These are phyloP conservation scores for Wickerhamiella azyma DNA, from an alignment of 805 yeast genomes.

Conservation along the genomic window DNA sequence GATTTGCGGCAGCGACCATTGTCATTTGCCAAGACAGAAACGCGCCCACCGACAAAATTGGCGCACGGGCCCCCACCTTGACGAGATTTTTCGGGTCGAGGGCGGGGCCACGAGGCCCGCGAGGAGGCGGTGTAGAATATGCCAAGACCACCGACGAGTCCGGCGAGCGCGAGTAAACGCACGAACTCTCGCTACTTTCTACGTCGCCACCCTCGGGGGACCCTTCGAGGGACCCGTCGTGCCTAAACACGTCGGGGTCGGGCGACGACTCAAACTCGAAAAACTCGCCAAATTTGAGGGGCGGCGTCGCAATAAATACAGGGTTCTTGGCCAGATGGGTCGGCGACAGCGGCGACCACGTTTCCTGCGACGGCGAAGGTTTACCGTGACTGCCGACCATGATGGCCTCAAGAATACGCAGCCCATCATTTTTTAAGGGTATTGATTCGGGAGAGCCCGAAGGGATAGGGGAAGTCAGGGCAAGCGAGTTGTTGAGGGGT, in stretches of 20 bases:
- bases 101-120: conserved; percentile 13
- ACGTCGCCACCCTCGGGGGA: neutral
- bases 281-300: neutral
- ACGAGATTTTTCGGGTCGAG: conserved; percentile 12
- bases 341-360: conserved; percentile 1
- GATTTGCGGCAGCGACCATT: neutral
- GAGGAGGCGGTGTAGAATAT: conserved; percentile 6
- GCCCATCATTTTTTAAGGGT: neutral
- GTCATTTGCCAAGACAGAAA: conserved; percentile 18
- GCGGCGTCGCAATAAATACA: conserved; percentile 6
- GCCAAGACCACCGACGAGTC: conserved; percentile 9
- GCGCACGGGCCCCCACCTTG: conserved; percentile 13
- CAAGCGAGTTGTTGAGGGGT: neutral
- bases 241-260: conserved; percentile 5
- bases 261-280: neutral
- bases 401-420: conserved; percentile 3
- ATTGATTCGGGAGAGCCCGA: neutral
- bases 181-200: too few relatives aligned
- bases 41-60: conserved; percentile 18
- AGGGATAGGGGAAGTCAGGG: too few relatives aligned
- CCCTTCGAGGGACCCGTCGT: neutral
- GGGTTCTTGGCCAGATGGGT: conserved; percentile 1
- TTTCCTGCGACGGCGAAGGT: neutral
- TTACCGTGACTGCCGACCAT: neutral
- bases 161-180: neutral